Evolutionary conservation across 1,139 yeast genomes (phyloP), one percentile per base, ranked within the genome.

Genomic region (Candida sanyaensis): DNA sequence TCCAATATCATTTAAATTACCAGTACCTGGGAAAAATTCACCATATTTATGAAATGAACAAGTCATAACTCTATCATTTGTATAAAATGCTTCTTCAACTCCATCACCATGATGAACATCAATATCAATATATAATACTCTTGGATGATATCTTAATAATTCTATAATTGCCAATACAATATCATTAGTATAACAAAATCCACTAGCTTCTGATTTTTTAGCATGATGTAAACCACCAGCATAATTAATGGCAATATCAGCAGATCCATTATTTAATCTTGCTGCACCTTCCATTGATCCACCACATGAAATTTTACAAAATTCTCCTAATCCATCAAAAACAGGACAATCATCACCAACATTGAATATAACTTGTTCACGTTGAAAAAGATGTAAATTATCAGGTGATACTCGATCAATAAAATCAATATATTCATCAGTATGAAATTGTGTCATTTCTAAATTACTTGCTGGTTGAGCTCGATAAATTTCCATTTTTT

Each of bases 71-170:
- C 99, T 72, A 66, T 93, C 98, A 4, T 97, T 89, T 37, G 96
- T 84, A 64, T 92, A 91, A 60, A 93, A 93, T 1, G 98, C 98
- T 66, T 93, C 98, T 64, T 93, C 97, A 1, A 93, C 99, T 47
- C 99, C 99, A 65, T 93, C 99, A 24, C 99, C 99, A 64, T 93
- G 99, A 65, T 93, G 99, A 28, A 93, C 83, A 65, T 93, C 99
- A 48, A 92, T 92, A 66, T 93, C 99, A 49, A 93, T 90, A 64
- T 93, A 93, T 58, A 93, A 73, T 6, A 93, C 97, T 50, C 99
- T 76, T 8, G 98, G 92, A 64, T 91, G 96, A 55, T 86, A 87
- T 52, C 97, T 77, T 55, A 93, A 75, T 49, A 93, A 69, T 59
- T 92, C 90, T 49, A 93, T 69, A 37, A 92, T 90, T 13, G 96